These are phyloP conservation scores for Debaryomycetaceae sp. DNA, from an alignment of 1,139 yeast genomes.

Conservation along the genomic window DNA sequence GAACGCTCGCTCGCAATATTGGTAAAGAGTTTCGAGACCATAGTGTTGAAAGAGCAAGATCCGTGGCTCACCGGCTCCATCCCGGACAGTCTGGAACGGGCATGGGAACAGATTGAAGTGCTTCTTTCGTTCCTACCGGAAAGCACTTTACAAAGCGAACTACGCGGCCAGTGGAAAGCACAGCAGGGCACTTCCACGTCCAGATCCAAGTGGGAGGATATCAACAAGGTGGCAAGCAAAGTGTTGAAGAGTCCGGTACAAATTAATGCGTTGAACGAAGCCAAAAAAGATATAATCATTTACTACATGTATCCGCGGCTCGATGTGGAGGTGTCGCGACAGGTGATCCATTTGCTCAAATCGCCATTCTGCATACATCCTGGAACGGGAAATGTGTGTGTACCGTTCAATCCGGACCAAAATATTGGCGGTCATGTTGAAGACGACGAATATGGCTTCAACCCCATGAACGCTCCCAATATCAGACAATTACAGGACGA, in stretches of 20 bases:
- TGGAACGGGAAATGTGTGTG: constrained; percentile 94
- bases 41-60: constrained; percentile 72
- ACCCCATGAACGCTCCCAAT: constrained; percentile 76
- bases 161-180: constrained; percentile 37
- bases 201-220: constrained; percentile 70
- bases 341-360: constrained; percentile 81
- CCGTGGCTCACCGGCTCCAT: constrained; percentile 45
- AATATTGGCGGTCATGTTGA: constrained; percentile 23
- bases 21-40: constrained; percentile 49
- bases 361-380: constrained; percentile 99
- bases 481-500: constrained; percentile 50
- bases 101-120: constrained; percentile 36
- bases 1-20: constrained; percentile 64
- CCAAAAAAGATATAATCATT: constrained; percentile 76
- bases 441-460: constrained; percentile 45
- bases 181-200: constrained; percentile 18
- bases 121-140: constrained; percentile 58
- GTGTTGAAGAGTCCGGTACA: constrained; percentile 32
- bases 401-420: constrained; percentile 63
- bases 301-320: constrained; percentile 81
- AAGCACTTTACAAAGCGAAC: constrained; percentile 38
- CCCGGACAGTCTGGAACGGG: constrained; percentile 25
- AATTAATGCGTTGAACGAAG: constrained; percentile 44
- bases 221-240: constrained; percentile 46
- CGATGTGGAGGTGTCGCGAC: constrained; percentile 88